A percentile compares a stretch with the other conserved stretches of the same genome.
These are phyloP conservation scores for Bipolaris zeicola DNA, from an alignment of 2,329 filamentous ascomycete species.

Conservation along the genomic window DNA sequence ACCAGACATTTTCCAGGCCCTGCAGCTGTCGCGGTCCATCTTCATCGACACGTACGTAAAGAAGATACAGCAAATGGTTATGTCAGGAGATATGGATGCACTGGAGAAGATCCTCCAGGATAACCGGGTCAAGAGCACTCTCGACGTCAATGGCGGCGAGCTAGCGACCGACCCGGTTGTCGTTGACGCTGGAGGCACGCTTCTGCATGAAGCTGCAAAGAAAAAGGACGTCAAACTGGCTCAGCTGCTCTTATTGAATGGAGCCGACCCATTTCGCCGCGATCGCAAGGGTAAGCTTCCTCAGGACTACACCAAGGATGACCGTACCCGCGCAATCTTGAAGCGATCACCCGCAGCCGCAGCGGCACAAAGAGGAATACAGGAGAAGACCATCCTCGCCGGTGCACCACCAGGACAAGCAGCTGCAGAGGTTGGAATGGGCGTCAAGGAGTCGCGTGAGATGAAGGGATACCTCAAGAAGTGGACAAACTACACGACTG, in stretches of 20 bases:
- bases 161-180: slow-evolving; percentile 81
- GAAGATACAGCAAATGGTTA: slow-evolving; percentile 80
- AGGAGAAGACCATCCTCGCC: slow-evolving; percentile 94
- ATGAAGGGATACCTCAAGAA: slow-evolving; percentile 99
- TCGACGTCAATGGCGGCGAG: slow-evolving; percentile 93
- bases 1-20: slow-evolving; percentile 92
- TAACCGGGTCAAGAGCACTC: slow-evolving; percentile 78
- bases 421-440: slow-evolving; percentile 64
- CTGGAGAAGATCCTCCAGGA: slow-evolving; percentile 84
- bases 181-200: slow-evolving; percentile 81
- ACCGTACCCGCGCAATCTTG: slow-evolving; percentile 82
- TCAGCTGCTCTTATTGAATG: slow-evolving; percentile 87
- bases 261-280: slow-evolving; percentile 91
- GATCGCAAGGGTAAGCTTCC: slow-evolving; percentile 95
- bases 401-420: slow-evolving; percentile 66
- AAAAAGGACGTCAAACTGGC: slow-evolving; percentile 87
- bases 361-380: slow-evolving; percentile 90
- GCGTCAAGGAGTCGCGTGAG: slow-evolving; percentile 85
- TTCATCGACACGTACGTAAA: slow-evolving; percentile 87
- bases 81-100: slow-evolving; percentile 72
- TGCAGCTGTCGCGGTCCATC: slow-evolving; percentile 87
- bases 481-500: slow-evolving; percentile 98
- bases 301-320: slow-evolving; percentile 95
- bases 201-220: slow-evolving; percentile 91
- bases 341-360: slow-evolving; percentile 95